Percentiles rank a stretch among this genome's conserved stretches.
Evolutionary conservation across 768 basidiomycete genomes (phyloP).

Genomic region (Leccinellum luteum): DNA sequence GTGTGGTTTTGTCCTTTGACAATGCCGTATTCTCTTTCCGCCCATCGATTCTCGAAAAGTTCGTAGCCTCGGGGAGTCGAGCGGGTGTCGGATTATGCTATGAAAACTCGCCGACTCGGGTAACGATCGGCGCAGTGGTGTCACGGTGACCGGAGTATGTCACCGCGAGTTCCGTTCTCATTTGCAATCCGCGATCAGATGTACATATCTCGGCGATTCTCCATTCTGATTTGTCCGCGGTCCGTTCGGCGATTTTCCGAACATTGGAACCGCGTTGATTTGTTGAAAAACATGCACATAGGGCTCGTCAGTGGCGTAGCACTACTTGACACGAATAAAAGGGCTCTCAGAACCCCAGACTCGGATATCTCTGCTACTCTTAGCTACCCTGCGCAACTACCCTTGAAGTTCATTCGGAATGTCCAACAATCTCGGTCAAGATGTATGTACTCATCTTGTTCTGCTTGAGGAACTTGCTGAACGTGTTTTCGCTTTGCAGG

Average conservation of each 20-base stretch:
- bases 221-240: no score
- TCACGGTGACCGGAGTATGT: no score
- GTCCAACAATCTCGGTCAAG: slow-evolving; percentile 15
- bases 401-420: not conserved
- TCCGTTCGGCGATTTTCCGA: not conserved
- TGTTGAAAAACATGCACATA: slow-evolving; percentile 9
- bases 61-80: no score
- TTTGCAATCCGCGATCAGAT: no score
- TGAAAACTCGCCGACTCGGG: no score
- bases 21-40: no score
- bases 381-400: not conserved
- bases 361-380: not conserved
- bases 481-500: slow-evolving; percentile 2
- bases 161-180: no score
- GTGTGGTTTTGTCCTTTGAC: no score
- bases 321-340: slow-evolving; percentile 8
- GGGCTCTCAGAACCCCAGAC: not conserved
- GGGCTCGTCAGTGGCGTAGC: not conserved
- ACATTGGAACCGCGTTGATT: slow-evolving; percentile 12
- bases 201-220: no score
- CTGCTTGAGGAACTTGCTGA: not conserved
- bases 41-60: no score
- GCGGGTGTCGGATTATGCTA: no score
- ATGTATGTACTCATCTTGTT: slow-evolving; percentile 4
- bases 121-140: no score